phyloP scores from a whole-genome alignment of 1,284 basidiomycete species.

The Gymnopus androsaceus region DNA sequence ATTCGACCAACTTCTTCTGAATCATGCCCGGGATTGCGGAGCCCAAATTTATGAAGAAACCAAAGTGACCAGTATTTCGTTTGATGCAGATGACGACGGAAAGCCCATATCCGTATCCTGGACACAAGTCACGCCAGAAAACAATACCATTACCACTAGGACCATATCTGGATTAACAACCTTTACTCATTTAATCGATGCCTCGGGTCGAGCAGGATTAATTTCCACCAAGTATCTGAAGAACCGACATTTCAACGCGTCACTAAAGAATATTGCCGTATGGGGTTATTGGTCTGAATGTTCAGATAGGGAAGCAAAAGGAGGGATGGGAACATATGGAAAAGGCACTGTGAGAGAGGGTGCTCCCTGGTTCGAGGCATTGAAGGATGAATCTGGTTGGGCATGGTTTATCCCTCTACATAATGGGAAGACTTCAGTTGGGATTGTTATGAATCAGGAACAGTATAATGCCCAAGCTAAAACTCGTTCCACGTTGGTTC shows the following conservation, averaged over 20 bases:
- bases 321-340: conserved; percentile 53
- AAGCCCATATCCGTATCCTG: conserved; percentile 54
- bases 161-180: conserved; percentile 47
- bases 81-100: conserved; percentile 40
- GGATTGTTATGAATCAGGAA: conserved; percentile 70
- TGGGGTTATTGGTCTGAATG: conserved; percentile 72
- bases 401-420: conserved; percentile 79
- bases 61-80: conserved; percentile 50
- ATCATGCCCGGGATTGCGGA: conserved; percentile 58
- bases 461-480: conserved; percentile 39
- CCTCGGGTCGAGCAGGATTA: conserved; percentile 67
- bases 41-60: conserved; percentile 57
- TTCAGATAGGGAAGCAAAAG: background rate
- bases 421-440: conserved; percentile 67
- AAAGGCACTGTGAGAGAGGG: conserved; percentile 55
- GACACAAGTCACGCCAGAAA: conserved; percentile 36
- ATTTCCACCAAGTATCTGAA: conserved; percentile 68
- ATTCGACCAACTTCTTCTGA: conserved; percentile 63
- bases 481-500: conserved; percentile 21
- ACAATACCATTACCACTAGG: background rate
- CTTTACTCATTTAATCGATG: conserved; percentile 71
- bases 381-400: conserved; percentile 76
- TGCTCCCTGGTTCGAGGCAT: conserved; percentile 71
- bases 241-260: conserved; percentile 66
- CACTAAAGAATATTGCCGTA: conserved; percentile 70